phyloP scores from a whole-genome alignment of 2,329 filamentous ascomycete genomes.

The Lachnellula cervina region DNA sequence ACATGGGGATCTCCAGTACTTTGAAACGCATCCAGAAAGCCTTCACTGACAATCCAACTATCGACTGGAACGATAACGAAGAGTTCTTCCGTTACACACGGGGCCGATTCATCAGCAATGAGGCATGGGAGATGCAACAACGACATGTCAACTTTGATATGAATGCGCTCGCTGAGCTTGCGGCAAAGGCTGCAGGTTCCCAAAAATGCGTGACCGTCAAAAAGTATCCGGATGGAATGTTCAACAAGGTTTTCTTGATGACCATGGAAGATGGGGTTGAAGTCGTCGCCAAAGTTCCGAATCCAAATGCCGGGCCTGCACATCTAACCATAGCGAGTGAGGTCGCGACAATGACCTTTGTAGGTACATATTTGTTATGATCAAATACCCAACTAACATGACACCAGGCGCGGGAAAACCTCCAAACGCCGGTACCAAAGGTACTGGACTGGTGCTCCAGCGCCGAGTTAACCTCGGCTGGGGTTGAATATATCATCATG shows the following conservation, averaged over 20 bases:
- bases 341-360: conserved; percentile 16
- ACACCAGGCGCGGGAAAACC: too few relatives aligned
- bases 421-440: too few relatives aligned
- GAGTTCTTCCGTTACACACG: neutral
- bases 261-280: conserved; percentile 11
- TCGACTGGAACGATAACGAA: neutral
- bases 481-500: too few relatives aligned
- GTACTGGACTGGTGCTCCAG: too few relatives aligned
- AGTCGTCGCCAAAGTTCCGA: conserved; percentile 10
- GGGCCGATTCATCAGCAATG: neutral
- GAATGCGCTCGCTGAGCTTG: conserved; percentile 29
- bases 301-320: conserved; percentile 5
- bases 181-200: conserved; percentile 25
- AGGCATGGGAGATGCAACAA: neutral
- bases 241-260: conserved; percentile 11
- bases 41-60: neutral
- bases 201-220: neutral
- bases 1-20: too few relatives aligned
- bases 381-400: too few relatives aligned
- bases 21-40: neutral
- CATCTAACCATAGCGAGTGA: conserved; percentile 13
- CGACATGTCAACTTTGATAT: conserved; percentile 30
- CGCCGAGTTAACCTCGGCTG: too few relatives aligned
- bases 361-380: too few relatives aligned
- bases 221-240: conserved; percentile 25